Evolutionary conservation across 768 basidiomycete genomes (phyloP).

Genomic region (Pholiota molesta): DNA sequence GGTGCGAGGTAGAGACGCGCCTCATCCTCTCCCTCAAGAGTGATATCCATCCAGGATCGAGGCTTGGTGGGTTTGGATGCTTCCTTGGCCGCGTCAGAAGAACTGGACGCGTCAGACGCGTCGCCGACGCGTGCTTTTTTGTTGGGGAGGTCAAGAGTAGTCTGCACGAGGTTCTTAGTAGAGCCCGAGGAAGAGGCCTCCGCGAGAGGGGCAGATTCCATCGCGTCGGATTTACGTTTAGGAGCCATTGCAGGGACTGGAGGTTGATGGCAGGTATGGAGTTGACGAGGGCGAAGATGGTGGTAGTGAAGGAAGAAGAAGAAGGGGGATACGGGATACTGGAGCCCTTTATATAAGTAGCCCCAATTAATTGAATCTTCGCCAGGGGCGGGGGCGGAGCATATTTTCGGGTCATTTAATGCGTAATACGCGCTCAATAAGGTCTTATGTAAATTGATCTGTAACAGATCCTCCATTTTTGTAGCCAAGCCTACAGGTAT

Average conservation of each 20-base stretch:
- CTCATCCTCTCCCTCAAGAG: slow-evolving; percentile 44
- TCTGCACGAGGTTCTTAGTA: slow-evolving; percentile 20
- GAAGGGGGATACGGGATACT: background rate
- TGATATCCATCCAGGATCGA: slow-evolving; percentile 42
- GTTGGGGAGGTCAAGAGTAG: slow-evolving; percentile 12
- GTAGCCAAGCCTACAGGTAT: no score
- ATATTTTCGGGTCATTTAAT: no score
- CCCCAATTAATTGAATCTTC: background rate
- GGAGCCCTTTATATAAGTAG: background rate
- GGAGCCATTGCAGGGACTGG: slow-evolving; percentile 30
- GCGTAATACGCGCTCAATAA: no score
- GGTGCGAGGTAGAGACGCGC: slow-evolving; percentile 23
- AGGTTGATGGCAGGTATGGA: background rate
- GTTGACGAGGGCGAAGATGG: background rate
- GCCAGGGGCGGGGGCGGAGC: background rate
- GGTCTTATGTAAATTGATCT: no score
- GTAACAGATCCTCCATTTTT: no score
- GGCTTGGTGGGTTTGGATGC: slow-evolving; percentile 16
- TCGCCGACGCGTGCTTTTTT: slow-evolving; percentile 21
- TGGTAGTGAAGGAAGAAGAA: background rate
- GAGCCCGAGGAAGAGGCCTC: slow-evolving; percentile 4
- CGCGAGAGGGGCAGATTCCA: slow-evolving; percentile 19
- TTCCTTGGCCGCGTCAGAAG: background rate
- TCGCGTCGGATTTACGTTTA: slow-evolving; percentile 46
- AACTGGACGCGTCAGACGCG: slow-evolving; percentile 20